These are phyloP conservation scores for Termitomyces sp. DNA, from an alignment of 768 basidiomycete genomes.

Conservation along the genomic window DNA sequence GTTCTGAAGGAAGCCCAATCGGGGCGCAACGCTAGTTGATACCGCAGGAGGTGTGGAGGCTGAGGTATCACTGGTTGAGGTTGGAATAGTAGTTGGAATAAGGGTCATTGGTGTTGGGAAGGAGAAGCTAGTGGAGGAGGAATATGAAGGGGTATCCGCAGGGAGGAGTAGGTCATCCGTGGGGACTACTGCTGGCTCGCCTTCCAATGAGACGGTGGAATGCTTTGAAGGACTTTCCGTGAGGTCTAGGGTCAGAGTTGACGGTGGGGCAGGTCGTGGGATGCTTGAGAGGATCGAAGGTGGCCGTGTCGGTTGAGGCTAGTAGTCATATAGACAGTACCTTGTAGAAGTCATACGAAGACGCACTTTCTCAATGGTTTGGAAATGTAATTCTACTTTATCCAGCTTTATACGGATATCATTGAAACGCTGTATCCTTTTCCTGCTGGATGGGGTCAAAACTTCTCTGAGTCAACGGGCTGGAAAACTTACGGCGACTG, in stretches of 20 bases:
- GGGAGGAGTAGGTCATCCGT: conserved; percentile 38
- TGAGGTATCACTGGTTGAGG: conserved; percentile 14
- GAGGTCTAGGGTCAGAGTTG: conserved; percentile 19
- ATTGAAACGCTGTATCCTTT: conserved; percentile 36
- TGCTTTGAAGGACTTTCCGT: background rate
- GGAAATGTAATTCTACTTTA: conserved; percentile 47
- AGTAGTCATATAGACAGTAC: background rate
- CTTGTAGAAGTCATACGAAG: background rate
- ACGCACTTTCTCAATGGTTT: conserved; percentile 48
- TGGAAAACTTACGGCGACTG: conserved; percentile 32
- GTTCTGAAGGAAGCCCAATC: conserved; percentile 37
- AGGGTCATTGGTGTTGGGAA: conserved; percentile 15
- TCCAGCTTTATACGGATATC: conserved; percentile 49
- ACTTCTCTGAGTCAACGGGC: background rate
- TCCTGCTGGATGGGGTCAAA: conserved; percentile 23
- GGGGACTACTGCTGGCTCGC: background rate
- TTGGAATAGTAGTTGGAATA: conserved; percentile 22
- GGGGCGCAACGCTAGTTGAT: conserved; percentile 23
- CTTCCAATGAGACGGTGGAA: background rate
- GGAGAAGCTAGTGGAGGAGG: conserved; percentile 10
- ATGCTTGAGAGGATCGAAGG: conserved; percentile 49
- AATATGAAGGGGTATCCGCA: conserved; percentile 22
- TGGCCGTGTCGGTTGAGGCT: conserved; percentile 39
- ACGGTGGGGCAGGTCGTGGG: conserved; percentile 33
- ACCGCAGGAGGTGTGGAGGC: conserved; percentile 20